Evolutionary conservation across 768 basidiomycete species (phyloP).

Genomic region (Flagelloscypha sp.): DNA sequence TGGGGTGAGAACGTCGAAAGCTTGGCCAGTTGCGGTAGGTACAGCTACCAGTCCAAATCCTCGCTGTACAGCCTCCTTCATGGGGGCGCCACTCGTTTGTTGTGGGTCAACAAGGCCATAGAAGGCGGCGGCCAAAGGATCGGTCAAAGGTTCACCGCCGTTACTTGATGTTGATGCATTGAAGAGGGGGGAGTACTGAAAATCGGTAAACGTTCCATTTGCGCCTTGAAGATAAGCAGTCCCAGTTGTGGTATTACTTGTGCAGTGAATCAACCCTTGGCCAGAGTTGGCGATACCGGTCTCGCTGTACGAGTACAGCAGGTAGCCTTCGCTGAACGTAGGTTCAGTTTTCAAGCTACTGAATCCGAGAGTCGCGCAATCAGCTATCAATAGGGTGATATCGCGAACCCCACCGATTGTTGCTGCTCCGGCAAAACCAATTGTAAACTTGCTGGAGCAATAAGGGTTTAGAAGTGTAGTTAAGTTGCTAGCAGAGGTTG

Average conservation of each 20-base stretch:
- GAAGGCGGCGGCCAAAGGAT: constrained; percentile 9
- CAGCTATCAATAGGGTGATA: background rate
- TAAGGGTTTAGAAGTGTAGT: background rate
- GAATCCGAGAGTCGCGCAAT: no score
- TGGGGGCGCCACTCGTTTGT: no score
- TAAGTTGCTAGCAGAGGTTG: constrained; percentile 3
- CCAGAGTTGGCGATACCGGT: background rate
- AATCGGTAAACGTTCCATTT: constrained; percentile 8
- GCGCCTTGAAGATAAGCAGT: constrained; percentile 8
- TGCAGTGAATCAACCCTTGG: constrained; percentile 9
- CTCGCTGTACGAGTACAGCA: constrained; percentile 3
- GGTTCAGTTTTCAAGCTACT: no score
- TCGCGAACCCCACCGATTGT: background rate
- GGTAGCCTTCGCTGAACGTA: constrained; percentile 8
- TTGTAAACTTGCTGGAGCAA: background rate
- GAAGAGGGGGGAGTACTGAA: constrained; percentile 5
- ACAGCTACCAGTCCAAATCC: no score
- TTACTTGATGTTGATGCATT: constrained; percentile 6
- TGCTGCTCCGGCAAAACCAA: background rate
- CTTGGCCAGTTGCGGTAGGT: no score
- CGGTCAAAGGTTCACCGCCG: constrained; percentile 13
- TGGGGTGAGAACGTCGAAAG: no score
- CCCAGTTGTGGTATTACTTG: constrained; percentile 7
- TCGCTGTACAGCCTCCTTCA: no score
- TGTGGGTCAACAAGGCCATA: no score